Evolutionary conservation across 2,329 filamentous ascomycete genomes (phyloP).

Genomic region (Fusarium secorum): DNA sequence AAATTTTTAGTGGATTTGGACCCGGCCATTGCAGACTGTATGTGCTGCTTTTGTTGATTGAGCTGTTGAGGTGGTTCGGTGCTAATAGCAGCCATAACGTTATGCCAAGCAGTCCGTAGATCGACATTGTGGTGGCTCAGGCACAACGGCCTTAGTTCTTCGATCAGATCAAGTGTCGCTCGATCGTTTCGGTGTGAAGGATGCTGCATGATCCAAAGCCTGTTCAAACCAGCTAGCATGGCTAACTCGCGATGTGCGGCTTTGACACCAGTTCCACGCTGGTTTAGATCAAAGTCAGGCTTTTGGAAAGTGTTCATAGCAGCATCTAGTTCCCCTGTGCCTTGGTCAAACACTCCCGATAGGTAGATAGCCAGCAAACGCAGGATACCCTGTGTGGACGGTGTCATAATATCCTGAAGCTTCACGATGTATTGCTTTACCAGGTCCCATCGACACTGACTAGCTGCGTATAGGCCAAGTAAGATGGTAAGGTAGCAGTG

Average conservation of each 20-base stretch:
- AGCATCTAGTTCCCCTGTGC: slow-evolving; percentile 72
- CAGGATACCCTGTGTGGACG: slow-evolving; percentile 52
- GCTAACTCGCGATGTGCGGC: slow-evolving; percentile 69
- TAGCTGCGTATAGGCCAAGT: slow-evolving; percentile 73
- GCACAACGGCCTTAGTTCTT: slow-evolving; percentile 73
- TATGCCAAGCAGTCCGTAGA: slow-evolving; percentile 78
- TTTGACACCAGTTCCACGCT: slow-evolving; percentile 49
- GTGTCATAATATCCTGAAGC: slow-evolving; percentile 56
- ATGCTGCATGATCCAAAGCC: slow-evolving; percentile 76
- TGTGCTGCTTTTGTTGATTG: slow-evolving; percentile 78
- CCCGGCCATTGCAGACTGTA: slow-evolving; percentile 75
- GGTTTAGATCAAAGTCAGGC: slow-evolving; percentile 59
- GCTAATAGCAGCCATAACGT: slow-evolving; percentile 74
- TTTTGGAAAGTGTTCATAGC: slow-evolving; percentile 74
- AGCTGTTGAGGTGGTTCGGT: slow-evolving; percentile 71
- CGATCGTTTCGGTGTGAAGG: slow-evolving; percentile 63
- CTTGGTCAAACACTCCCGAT: slow-evolving; percentile 77
- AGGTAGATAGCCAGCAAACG: slow-evolving; percentile 72
- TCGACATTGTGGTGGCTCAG: slow-evolving; percentile 74
- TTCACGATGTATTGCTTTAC: slow-evolving; percentile 66
- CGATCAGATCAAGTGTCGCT: slow-evolving; percentile 67
- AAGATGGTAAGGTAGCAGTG: slow-evolving; percentile 76
- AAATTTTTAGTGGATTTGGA: slow-evolving; percentile 76
- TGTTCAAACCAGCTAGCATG: slow-evolving; percentile 72
- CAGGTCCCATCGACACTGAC: slow-evolving; percentile 73